Conservation (phyloP, 331 rosid genomes). For the Rhamnella rubrinervis region DNA sequence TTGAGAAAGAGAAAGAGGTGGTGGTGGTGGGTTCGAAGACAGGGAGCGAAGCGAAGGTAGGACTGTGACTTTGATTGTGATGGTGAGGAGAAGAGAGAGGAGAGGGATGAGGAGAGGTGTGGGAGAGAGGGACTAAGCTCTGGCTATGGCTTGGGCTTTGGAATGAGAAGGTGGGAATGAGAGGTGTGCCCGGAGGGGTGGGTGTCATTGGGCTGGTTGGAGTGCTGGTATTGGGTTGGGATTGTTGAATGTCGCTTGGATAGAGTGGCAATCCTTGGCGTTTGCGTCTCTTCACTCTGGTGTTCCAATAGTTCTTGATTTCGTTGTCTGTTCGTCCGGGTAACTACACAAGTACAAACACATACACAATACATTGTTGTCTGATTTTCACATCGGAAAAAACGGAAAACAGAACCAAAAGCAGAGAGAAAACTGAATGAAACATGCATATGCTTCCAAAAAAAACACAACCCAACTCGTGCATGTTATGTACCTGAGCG, state of each 20-base stretch:
- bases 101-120: constrained; percentile 38
- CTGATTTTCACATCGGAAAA: too few relatives aligned
- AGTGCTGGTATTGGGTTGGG: constrained; percentile 29
- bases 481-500: constrained; percentile 45
- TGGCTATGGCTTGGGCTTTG: constrained; percentile 18
- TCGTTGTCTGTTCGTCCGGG: constrained; percentile 98
- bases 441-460: not conserved
- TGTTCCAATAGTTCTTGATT: constrained; percentile 93
- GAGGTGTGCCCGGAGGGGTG: constrained; percentile 7
- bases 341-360: constrained; percentile 32
- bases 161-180: constrained; percentile 14
- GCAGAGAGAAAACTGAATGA: not conserved
- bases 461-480: not conserved
- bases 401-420: not conserved
- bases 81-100: constrained; percentile 50
- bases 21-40: constrained; percentile 30
- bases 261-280: constrained; percentile 82
- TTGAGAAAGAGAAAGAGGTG: constrained; percentile 18
- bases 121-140: constrained; percentile 36
- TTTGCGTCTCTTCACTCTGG: constrained; percentile 74
- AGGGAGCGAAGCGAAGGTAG: constrained; percentile 27
- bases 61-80: constrained; percentile 14
- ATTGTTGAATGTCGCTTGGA: constrained; percentile 38
- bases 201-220: constrained; percentile 11
- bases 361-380: not conserved